Evolutionary conservation across 345 rosid genomes (phyloP), one percentile per base, ranked within the genome.

Genomic region (Brassica juncea): DNA sequence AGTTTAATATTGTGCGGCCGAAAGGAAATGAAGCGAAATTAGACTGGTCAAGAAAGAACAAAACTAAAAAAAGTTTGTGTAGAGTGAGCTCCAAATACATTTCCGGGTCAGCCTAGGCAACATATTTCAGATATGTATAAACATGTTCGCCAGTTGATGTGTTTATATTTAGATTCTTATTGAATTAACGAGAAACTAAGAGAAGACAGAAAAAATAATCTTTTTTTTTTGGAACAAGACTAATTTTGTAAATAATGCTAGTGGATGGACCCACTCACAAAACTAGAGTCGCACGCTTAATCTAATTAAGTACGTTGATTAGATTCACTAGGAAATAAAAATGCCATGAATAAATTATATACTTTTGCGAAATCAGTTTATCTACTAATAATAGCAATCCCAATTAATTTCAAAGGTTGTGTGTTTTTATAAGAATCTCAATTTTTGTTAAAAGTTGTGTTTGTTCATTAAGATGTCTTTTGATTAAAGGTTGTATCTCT

Each of bases 221-320:
- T n/a, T n/a, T n/a, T n/a, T n/a, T n/a, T n/a, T n/a, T n/a, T n/a
- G n/a, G n/a, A n/a, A n/a, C 15, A 12, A 11, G 52, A 59, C 15
- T 59, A 68, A 44, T 25, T 68, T 75, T 68, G 34, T 44, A 19
- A 68, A 59, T 52, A 54, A 19, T 71, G 28, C 55, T 9, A 25
- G 11, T 57, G 68, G 69, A 72, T 72, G 73, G 82, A 66, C 82
- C 82, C 69, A 59, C 69, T 44, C 10, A 32, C 68, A 79, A 27
- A 64, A 73, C 77, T 44, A 58, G 57, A 52, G 23, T 72, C 55
- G 39, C 73, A 72, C 77, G 77, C 54, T 58, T 58, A 55, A 28
- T 28, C 31, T 28, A 28, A 55, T 5, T 32, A 54, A 54, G 55
- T 66, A 37, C 59, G 74, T 71, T 58, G 47, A 32, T 70, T 70